Evolutionary conservation across 2,329 filamentous ascomycete genomes (phyloP), one percentile per base, ranked within the genome.

Genomic region (Clathrospora elynae): DNA sequence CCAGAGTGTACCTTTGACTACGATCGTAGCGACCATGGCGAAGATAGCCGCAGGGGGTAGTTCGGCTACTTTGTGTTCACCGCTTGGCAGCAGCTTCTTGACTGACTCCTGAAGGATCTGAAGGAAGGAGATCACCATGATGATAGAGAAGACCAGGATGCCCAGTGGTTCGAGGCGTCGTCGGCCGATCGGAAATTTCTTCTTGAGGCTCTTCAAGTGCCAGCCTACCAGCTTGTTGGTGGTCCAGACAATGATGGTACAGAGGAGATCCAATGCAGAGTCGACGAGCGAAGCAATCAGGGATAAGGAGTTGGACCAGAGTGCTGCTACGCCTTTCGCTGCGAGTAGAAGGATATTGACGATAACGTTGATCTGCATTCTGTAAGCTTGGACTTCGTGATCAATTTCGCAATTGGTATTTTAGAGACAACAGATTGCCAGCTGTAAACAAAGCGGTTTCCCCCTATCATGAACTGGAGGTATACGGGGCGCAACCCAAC

Each of bases 31-130:
- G 0, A 74, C 73, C 72, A 85, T 78, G 2, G 82, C 79, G 9
- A 73, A 75, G 11, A 84, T 80, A 0, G 81, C 80, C 3, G 79
- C 71, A 0, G 74, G 58, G 0, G 78, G 76, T 2, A 85, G 72
- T 16, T 72, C 59, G 5, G 78, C 78, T 1, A 78, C 75, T 13
- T 70, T 67, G 45, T 77, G 74, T 10, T 77, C 62, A 2, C 71
- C 72, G n/a, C 66, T 64, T 0, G 80, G 80, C 22, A 80, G 71
- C 6, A 85, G 61, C 49, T 82, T 82, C 49, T 74, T 62, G 1
- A 83, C 74, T n/a, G 80, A 83, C 57, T 84, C 80, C 55, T 84
- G 71, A 6, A 82, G 66, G 30, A 85, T 81, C 54, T 84, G 81
- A 6, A 79, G 62, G 52, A 85, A 84, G 2, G 80, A 82, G 3